Percentiles rank a stretch among this genome's conserved stretches.
phyloP scores from a whole-genome alignment of 1,284 basidiomycete genomes.

The Malassezia brasiliensis region DNA sequence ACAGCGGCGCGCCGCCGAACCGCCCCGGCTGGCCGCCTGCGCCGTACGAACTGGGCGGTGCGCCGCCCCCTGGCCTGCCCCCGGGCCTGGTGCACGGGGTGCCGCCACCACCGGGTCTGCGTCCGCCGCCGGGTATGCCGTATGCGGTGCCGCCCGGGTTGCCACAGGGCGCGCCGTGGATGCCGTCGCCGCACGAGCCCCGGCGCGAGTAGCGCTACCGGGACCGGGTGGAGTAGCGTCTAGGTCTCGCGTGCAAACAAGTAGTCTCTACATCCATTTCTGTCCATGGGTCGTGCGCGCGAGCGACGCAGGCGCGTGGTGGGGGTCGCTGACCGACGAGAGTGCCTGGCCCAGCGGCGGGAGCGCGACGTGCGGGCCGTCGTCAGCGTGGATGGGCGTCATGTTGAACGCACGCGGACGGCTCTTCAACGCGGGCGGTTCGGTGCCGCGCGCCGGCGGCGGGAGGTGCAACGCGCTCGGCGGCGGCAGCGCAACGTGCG shows the following conservation, averaged over 20 bases:
- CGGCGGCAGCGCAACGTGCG: not conserved
- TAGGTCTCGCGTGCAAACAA: not conserved
- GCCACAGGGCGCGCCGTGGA: not conserved
- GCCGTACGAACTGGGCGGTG: not conserved
- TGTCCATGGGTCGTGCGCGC: too few relatives aligned
- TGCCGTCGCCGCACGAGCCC: not conserved
- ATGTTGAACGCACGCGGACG: conserved; percentile 13
- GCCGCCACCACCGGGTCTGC: conserved; percentile 3
- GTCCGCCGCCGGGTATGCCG: not conserved
- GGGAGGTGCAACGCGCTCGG: not conserved
- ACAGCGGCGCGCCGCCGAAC: not conserved
- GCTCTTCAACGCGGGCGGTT: not conserved
- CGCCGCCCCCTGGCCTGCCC: not conserved
- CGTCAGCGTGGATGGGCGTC: conserved; percentile 19
- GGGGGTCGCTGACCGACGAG: not conserved
- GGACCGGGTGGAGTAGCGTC: too few relatives aligned
- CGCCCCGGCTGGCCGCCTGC: not conserved
- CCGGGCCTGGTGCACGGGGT: not conserved
- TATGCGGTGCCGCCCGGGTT: not conserved
- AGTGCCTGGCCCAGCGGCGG: conserved; percentile 12
- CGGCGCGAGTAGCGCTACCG: not conserved
- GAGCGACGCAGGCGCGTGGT: too few relatives aligned
- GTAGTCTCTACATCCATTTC: not conserved
- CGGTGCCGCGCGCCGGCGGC: conserved; percentile 2
- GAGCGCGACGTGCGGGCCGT: not conserved